Evolutionary conservation across 1,139 yeast genomes (phyloP), one percentile per base, ranked within the genome.

Genomic region (Taphrina sp.): DNA sequence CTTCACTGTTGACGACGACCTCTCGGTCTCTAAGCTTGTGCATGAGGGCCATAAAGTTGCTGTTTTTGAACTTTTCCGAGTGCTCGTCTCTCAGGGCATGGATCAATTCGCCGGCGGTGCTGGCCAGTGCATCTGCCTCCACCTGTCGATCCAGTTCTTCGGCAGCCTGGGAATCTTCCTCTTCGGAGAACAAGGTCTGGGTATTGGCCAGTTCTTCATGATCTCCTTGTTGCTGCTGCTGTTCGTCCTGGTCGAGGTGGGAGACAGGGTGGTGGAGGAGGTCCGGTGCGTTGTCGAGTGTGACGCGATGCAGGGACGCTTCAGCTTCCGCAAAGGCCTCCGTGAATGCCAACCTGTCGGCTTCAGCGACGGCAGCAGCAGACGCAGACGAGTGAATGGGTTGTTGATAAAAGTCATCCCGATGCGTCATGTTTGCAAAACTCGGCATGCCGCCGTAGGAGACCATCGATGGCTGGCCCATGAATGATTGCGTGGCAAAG

Each of bases 41-140:
- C 76, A 73, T 72, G 37, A 73, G 64, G n/a, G 66, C 64, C 66
- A 73, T 64, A 59, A 73, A 73, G 35, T 69, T 65, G 43, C 73
- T 69, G 49, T 66, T 64, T 54, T 66, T 62, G 60, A 73, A 68
- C 59, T 73, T 72, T 35, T 64, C 64, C 14, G 66, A 60, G n/a
- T 14, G 34, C 23, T 52, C 56, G 14, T 35, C 49, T 5, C 42
- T 28, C 20, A 52, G 37, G 14, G 33, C 19, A 24, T 34, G 26
- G 16, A 52, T 34, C n/a, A 52, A 23, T 19, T 42, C 42, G 7
- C 43, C 49, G n/a, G 56, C 56, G 12, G 46, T 52, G 17, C 23
- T 26, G 22, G 56, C 46, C 36, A 52, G 23, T 16, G 49, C 56
- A 10, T 42, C 56, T 8, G 31, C 45, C 14, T 42, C 49, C 4